These are phyloP conservation scores for Rhynchosporium secalis DNA, from an alignment of 2,329 filamentous ascomycete genomes.

Conservation along the genomic window DNA sequence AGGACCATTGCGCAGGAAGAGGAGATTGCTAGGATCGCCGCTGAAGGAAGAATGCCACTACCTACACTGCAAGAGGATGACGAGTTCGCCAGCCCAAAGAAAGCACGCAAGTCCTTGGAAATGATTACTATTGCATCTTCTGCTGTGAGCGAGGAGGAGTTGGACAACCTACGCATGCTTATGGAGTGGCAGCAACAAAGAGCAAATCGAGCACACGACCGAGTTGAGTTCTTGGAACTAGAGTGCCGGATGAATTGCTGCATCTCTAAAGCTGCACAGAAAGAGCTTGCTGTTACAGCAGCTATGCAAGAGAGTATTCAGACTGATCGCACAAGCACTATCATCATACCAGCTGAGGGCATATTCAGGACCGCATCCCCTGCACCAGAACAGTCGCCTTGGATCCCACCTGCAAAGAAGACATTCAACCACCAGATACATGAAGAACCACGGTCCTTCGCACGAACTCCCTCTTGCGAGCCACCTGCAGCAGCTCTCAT, in stretches of 20 bases:
- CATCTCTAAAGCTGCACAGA: constrained; percentile 47
- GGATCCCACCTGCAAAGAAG: constrained; percentile 32
- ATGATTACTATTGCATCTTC: constrained; percentile 55
- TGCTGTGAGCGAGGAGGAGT: constrained; percentile 49
- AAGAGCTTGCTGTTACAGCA: constrained; percentile 10
- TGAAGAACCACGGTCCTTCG: constrained; percentile 42
- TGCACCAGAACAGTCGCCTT: constrained; percentile 32
- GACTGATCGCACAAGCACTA: constrained; percentile 22
- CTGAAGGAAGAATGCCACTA: constrained; percentile 68
- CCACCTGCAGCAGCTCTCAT: constrained; percentile 59
- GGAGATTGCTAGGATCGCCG: constrained; percentile 70
- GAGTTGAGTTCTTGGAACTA: constrained; percentile 73
- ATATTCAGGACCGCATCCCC: constrained; percentile 60
- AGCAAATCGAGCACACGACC: constrained; percentile 68
- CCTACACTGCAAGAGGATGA: constrained; percentile 58
- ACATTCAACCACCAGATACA: constrained; percentile 6
- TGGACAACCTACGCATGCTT: constrained; percentile 47
- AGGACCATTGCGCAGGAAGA: constrained; percentile 72
- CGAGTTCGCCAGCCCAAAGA: constrained; percentile 63
- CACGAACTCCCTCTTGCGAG: constrained; percentile 62
- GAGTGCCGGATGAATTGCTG: constrained; percentile 72
- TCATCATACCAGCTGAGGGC: constrained; percentile 63
- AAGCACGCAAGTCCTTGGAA: constrained; percentile 48
- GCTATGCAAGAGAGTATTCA: constrained; percentile 11
- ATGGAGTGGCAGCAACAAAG: constrained; percentile 52